Evolutionary conservation across 2,329 filamentous ascomycete genomes (phyloP).

Genomic region (Epichloe sylvatica): DNA sequence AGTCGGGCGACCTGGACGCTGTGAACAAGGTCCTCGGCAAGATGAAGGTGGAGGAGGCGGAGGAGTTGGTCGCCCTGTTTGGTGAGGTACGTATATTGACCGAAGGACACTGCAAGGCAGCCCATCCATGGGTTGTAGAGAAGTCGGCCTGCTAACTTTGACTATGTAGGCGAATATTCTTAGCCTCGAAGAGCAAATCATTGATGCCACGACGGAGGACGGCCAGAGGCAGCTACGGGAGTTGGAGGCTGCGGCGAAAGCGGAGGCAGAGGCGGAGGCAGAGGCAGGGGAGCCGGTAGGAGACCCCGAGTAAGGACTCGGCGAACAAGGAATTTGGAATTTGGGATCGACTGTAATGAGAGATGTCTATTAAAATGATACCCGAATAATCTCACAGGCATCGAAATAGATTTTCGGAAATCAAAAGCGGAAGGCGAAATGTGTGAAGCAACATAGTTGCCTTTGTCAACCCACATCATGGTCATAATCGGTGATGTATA

Average conservation of each 20-base stretch:
- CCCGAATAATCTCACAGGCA: too few species aligned
- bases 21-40: conserved; percentile 52
- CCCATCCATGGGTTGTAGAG: background rate
- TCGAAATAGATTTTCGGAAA: too few species aligned
- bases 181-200: conserved; percentile 82
- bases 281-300: background rate
- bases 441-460: too few species aligned
- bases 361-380: too few species aligned
- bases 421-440: too few species aligned
- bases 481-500: too few species aligned
- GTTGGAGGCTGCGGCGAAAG: conserved; percentile 42
- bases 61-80: conserved; percentile 68
- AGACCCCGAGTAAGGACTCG: conserved; percentile 3
- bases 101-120: background rate
- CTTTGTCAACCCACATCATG: too few species aligned
- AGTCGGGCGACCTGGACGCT: conserved; percentile 70
- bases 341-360: background rate
- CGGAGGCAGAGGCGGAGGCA: conserved; percentile 9
- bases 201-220: conserved; percentile 85
- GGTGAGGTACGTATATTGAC: conserved; percentile 41
- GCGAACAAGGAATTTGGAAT: background rate
- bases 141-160: background rate
- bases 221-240: conserved; percentile 66
- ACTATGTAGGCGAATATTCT: conserved; percentile 58
- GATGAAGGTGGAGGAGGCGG: conserved; percentile 79